Evolutionary conservation across 2,329 filamentous ascomycete species (phyloP), one percentile per base, ranked within the genome.

Genomic region (Nemania sp.): DNA sequence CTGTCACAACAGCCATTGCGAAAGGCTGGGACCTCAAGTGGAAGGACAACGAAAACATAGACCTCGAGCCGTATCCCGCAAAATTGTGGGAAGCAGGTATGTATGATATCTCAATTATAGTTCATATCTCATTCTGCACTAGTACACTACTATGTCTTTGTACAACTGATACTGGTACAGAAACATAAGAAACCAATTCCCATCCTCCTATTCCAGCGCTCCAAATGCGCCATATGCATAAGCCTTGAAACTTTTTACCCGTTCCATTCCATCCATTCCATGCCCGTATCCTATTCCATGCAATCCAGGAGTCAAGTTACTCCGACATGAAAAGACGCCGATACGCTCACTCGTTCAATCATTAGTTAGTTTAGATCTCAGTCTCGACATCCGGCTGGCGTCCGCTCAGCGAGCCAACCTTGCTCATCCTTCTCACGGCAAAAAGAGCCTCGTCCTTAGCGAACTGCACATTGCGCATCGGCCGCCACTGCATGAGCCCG

Each of bases 401-500:
- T 1, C 93, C 93, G 34, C 85, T 84, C 67, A 97, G 72, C 28
- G 86, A 86, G 8, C 94, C 80, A 68, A 90, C 86, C 66, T 89
- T 88, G 70, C 86, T 89, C 50, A 95, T 74, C 70, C 89, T 90
- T 39, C 86, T 79, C 5, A 91, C 72, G 0, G 89, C 90, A 73
- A 86, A 92, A 65, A 88, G 87, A 0, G 89, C 84, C 76, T 97
- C 90, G 65, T 97, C 81, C 73, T 94, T 96, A 37, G 87, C 92
- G 70, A 97, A 97, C 61, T 86, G 84, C 19, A 84, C 78, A 68
- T 96, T 96, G 34, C 93, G 80, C 69, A 92, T 89, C 0, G 93
- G 92, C 66, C 86, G 89, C 91, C 92, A 97, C 71, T 97, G 93
- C 90, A 97, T 96, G 68, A 96, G 66, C 0, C 93, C 93, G 9